Percentiles rank a stretch among this genome's conserved stretches.
These are phyloP conservation scores for Candida anglica DNA, from an alignment of 805 yeast genomes.

Conservation along the genomic window DNA sequence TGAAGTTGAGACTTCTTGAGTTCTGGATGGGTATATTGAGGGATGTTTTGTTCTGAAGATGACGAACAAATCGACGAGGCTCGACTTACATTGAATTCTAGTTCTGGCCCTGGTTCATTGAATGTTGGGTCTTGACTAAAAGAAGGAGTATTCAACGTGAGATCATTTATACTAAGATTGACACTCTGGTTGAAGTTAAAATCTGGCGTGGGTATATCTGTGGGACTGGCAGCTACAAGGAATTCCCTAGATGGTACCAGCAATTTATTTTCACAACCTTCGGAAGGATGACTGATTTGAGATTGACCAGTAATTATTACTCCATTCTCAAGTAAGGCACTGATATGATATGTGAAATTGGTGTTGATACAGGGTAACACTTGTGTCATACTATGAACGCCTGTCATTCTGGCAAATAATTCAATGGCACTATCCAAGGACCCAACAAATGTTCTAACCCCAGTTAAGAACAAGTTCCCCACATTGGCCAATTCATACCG, in stretches of 20 bases:
- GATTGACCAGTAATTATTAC: slow-evolving; percentile 82
- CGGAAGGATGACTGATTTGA: slow-evolving; percentile 84
- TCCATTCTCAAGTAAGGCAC: slow-evolving; percentile 70
- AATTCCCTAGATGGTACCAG: slow-evolving; percentile 6
- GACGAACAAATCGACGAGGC: background rate
- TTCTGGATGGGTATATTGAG: slow-evolving; percentile 77
- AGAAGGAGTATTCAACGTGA: background rate
- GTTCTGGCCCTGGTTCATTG: background rate
- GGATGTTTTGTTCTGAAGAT: slow-evolving; percentile 33
- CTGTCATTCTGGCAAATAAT: slow-evolving; percentile 60
- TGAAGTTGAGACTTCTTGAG: slow-evolving; percentile 69
- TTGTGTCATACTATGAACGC: slow-evolving; percentile 46
- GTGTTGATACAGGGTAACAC: slow-evolving; percentile 83
- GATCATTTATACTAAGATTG: no score
- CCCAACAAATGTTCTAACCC: slow-evolving; percentile 77
- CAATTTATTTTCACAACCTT: no score
- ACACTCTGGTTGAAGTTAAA: no score
- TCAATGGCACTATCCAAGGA: slow-evolving; percentile 83
- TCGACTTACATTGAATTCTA: background rate
- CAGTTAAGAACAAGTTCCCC: slow-evolving; percentile 82
- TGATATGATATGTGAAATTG: slow-evolving; percentile 80
- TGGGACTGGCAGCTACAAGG: slow-evolving; percentile 1
- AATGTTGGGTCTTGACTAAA: background rate
- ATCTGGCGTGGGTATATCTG: no score
- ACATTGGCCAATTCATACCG: slow-evolving; percentile 74